A percentile compares a stretch with the other conserved stretches of the same genome.
Conservation (phyloP, 805 yeast genomes). For the Pichia membranifaciens region DNA sequence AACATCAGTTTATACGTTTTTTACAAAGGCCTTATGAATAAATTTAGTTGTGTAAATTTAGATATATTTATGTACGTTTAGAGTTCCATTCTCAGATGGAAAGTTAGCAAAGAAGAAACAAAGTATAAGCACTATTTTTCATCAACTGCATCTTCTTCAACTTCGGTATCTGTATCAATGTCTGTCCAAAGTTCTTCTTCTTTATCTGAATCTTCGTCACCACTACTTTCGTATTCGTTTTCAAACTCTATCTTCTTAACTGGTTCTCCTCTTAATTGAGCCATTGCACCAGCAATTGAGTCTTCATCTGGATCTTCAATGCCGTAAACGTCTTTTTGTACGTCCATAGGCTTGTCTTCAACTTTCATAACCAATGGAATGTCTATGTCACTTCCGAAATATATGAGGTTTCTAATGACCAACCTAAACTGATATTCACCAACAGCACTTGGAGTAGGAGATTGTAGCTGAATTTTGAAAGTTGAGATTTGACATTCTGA, state of each 20-base stretch:
- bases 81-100: background rate
- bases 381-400: conserved; percentile 77
- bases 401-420: conserved; percentile 63
- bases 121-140: background rate
- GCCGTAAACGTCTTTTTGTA: conserved; percentile 42
- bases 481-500: conserved; percentile 55
- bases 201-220: conserved; percentile 22
- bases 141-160: conserved; percentile 35
- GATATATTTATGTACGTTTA: too few species aligned
- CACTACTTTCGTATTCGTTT: conserved; percentile 30
- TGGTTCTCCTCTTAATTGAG: conserved; percentile 57
- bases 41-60: too few species aligned
- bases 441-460: conserved; percentile 69
- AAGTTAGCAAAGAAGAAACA: background rate
- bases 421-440: conserved; percentile 69
- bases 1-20: too few species aligned
- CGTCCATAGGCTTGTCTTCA: conserved; percentile 47
- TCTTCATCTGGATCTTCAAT: conserved; percentile 73
- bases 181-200: conserved; percentile 38
- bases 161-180: conserved; percentile 61
- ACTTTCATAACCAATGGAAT: conserved; percentile 70
- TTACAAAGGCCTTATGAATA: too few species aligned
- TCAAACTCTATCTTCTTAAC: conserved; percentile 40
- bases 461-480: conserved; percentile 64
- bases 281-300: conserved; percentile 68